Base-by-base conservation (phyloP, 106 monocot species). In the Gastrodia elata region DNA sequence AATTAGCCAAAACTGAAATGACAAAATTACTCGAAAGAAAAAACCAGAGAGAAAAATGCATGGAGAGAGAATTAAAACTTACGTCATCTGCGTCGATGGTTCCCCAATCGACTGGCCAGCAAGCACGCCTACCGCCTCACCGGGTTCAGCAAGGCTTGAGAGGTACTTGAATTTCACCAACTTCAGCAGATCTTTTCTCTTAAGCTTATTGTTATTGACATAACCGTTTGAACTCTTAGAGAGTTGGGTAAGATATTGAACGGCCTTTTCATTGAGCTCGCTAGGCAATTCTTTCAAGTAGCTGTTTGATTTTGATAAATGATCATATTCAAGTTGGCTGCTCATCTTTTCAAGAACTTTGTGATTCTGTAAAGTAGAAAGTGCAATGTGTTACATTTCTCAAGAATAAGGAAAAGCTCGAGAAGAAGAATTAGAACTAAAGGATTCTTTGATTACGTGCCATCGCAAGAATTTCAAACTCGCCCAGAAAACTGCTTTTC, bases 31-130 rank as follows among this genome's bases (percentile, higher is more conserved):
- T n/a, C n/a, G n/a, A n/a, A n/a, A n/a, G 32, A 61, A 61, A 61
- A 2, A 61, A 32, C 10, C 69, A 1, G 27, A 69, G 69, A 35
- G 2, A 26, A 69, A 8, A 39, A 68, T 7, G 39, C 8, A 38
- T 8, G 40, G 22, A 70, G 32, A 41, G 39, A n/a, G 18, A 46
- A 68, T n/a, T 11, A 76, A 65, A 33, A 61, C 86, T 87, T 79
- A 98, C 98, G 98, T 98, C 98, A 98, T 98, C 77, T 98, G 98
- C 9, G 98, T 98, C 27, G 98, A 88, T 64, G 93, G 98, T 79
- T 98, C 98, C 35, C 98, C 98, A 75, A 98, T 68, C 30, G 98
- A 98, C 61, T 98, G 98, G 41, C 88, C 90, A 44, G 98, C 98
- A 77, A 98, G 58, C 16, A 98, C 86, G 73, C 98, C 98, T 73